These are phyloP conservation scores for Melampsora americana DNA, from an alignment of 1,284 basidiomycete genomes.

Conservation along the genomic window DNA sequence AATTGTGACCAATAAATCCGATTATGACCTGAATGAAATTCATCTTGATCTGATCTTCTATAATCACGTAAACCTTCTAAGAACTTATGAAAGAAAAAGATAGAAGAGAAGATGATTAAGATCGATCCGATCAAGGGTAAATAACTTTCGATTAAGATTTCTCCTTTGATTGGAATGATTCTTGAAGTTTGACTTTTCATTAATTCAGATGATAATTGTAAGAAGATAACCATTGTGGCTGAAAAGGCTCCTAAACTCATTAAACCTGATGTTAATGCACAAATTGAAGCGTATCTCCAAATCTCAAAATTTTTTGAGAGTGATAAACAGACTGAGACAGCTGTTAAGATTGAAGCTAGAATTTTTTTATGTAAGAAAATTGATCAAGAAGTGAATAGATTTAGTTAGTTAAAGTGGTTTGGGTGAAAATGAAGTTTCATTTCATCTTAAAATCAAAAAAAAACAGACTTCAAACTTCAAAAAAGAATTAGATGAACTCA, in stretches of 20 bases:
- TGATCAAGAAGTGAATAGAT: background rate
- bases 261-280: conserved; percentile 16
- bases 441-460: background rate
- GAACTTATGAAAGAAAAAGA: no score
- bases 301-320: conserved; percentile 34
- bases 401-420: background rate
- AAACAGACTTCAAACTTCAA: background rate
- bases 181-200: conserved; percentile 25
- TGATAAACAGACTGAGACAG: conserved; percentile 20
- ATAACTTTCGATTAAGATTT: conserved; percentile 14
- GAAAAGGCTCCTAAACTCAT: conserved; percentile 35
- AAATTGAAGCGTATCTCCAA: conserved; percentile 37
- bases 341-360: conserved; percentile 24
- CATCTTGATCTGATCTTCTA: no score
- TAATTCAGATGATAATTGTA: conserved; percentile 23
- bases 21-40: no score
- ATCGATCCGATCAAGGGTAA: conserved; percentile 29
- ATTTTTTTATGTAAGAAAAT: background rate
- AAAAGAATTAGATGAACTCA: no score
- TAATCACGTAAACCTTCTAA: no score
- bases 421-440: background rate
- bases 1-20: no score
- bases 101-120: background rate
- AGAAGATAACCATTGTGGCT: conserved; percentile 28
- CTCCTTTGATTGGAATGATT: conserved; percentile 31